Evolutionary conservation across 352 stramenopile species (phyloP), one percentile per base, ranked within the genome.

Genomic region (Phytophthora boehmeriae): DNA sequence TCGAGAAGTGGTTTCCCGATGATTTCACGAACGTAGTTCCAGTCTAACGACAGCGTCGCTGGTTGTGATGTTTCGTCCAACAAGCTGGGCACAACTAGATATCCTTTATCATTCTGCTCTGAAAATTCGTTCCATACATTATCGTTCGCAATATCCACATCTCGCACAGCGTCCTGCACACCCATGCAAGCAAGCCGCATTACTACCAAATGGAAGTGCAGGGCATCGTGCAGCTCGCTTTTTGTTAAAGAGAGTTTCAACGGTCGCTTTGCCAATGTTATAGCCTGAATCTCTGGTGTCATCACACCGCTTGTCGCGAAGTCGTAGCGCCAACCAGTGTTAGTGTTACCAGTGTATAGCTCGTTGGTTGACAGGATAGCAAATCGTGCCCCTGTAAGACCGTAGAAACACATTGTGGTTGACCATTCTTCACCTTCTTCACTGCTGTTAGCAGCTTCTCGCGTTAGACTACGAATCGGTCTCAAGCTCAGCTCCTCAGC

Each of bases 101-200:
- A 96, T 2, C 87, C 87, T 46, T 96, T 96, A 71, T 96, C 87
- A 49, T 96, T 96, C 57, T 91, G 79, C 56, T 91, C 76, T 0
- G 87, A 93, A 11, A 96, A 96, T 45, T 94, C 85, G 36, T 89
- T 78, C 78, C 82, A 92, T 2, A 92, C 70, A 10, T 84, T 68
- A 28, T 87, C 75, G 22, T 65, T 74, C 1, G 63, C 57, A 59
- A 92, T 77, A 13, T 89, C 71, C 8, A 94, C 70, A 36, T 94
- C 79, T 20, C 85, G 79, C 53, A 90, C 61, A 5, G 80, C 87
- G 17, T 92, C 83, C 39, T 85, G 65, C 13, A 93, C 83, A 16
- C 79, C 75, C 78, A 92, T 92, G 35, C 87, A 94, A 22, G 68
- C 82, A 0, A 96, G 70, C 8, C 85, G 83, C 85, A 96, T 93